Evolutionary conservation across 1,284 basidiomycete species (phyloP), one percentile per base, ranked within the genome.

Genomic region (Malassezia sp.): DNA sequence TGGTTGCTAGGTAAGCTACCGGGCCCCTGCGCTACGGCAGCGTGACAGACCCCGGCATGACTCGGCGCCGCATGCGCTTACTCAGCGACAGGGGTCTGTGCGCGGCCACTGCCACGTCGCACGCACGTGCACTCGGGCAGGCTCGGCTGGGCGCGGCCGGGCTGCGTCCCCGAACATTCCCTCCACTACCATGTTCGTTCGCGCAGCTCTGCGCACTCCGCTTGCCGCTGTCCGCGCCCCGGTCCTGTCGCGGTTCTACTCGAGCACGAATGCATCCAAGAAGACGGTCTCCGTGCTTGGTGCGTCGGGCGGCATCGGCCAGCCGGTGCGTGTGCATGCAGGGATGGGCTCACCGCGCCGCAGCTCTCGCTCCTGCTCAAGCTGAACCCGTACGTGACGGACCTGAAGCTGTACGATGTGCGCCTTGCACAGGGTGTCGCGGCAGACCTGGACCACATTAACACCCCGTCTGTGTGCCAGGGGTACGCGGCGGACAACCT

Each of bases 271-370:
- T 27, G 70, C 79, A 40, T 78, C 80, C 65, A 78, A 79, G 67
- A 82, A 80, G 51, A 85, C 84, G 74, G 86, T 89, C 67, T 82
- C 84, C 38, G 85, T 91, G 41, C 83, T 90, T 71, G 87, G 87
- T 65, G 87, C 87, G 54, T 56, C 63, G 67, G 74, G 74, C 77
- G 87, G 87, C 73, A 90, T 90, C 70, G 86, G 86, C 70, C 86
- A 90, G 72, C 66, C 66, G 14, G 57, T 59, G 45, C 39, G 57
- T 56, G 5, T 20, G 22, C 36, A n/a, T 31, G 11, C 15, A 29
- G 14, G 14, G 11, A 17, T 28, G 11, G 8, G 21, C 14, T 18
- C 14, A 20, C 14, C 3, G 7, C 20, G 5, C 17, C 27, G 22
- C 46, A 58, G 55, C 76, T 90, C 61, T 88, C 86, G 47, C 75